Conservation (phyloP, 2,329 filamentous ascomycete genomes). For the Immersiporthe knoxdaviesiana region DNA sequence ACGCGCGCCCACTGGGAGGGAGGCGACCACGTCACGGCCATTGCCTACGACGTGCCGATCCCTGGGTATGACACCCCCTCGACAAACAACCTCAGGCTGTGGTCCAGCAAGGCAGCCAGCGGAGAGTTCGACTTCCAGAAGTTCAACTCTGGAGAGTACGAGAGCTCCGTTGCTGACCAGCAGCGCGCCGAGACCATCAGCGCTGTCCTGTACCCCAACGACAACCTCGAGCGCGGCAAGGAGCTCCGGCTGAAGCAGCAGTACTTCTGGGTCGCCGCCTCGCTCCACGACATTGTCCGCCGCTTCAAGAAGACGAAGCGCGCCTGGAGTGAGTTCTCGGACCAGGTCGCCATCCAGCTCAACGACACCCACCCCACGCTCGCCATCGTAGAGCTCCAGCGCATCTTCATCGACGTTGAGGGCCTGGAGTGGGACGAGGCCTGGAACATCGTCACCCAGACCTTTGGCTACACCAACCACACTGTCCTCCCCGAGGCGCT, state of each 20-base stretch:
- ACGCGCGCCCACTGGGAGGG: conserved; percentile 80
- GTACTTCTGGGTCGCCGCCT: conserved; percentile 99
- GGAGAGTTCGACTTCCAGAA: conserved; percentile 99
- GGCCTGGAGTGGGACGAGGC: conserved; percentile 91
- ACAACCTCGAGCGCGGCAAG: conserved; percentile 95
- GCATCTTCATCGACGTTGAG: conserved; percentile 87
- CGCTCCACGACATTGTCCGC: conserved; percentile 92
- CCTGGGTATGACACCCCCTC: conserved; percentile 88
- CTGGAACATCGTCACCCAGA: conserved; percentile 78
- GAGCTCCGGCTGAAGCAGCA: conserved; percentile 98
- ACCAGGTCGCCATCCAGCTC: conserved; percentile 94
- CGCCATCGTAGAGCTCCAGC: conserved; percentile 92
- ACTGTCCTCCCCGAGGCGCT: conserved; percentile 95
- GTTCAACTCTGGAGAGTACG: conserved; percentile 92
- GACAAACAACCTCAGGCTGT: conserved; percentile 95
- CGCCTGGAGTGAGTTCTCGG: conserved; percentile 87
- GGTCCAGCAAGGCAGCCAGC: conserved; percentile 96
- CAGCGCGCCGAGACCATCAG: conserved; percentile 99
- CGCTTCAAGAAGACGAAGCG: conserved; percentile 98
- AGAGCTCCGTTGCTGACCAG: conserved; percentile 96
- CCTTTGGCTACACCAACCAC: conserved; percentile 97
- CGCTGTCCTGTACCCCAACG: conserved; percentile 94
- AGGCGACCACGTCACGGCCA: conserved; percentile 87
- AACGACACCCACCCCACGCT: conserved; percentile 98
- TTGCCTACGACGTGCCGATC: conserved; percentile 91